Evolutionary conservation across 148 eudicot species (phyloP), one percentile per base, ranked within the genome.

Genomic region (Amaranthus palmeri): DNA sequence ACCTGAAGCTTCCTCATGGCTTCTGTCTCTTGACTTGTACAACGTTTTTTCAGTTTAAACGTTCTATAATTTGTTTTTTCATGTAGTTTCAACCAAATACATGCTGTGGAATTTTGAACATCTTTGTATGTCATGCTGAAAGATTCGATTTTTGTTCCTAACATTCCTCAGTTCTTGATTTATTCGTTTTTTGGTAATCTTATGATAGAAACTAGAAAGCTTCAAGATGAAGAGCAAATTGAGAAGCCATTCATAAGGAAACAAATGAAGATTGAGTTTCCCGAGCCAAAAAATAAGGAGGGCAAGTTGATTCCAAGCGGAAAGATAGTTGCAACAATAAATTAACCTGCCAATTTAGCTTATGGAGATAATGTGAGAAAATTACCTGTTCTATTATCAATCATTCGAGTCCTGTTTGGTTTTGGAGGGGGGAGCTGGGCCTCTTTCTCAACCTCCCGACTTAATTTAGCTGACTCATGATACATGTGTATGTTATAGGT

Each of bases 201-300:
- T 57, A 49, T 72, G 66, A 69, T 77, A 95, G 97, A 91, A 91
- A 86, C 83, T 95, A 77, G 98, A 89, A 77, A 88, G 80, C 97
- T 93, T 75, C 91, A 86, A 81, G 93, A 88, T 17, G 96, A 80
- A 80, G 98, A 95, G 76, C 93, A 81, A 70, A 82, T 95, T 70
- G 97, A 91, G 81, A 95, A 95, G 86, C 97, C 98, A 61, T 95
- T 95, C 76, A 86, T 95, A 73, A 74, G 97, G 72, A 95, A 95
- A 72, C 98, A 95, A n/a, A 89, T 91, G 88, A 95, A 88, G 82
- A 95, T 95, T 63, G 85, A 90, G 76, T 95, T 95, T 72, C 98
- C 98, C 67, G 93, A 91, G 82, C 98, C 90, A 67, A 96, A 96
- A 56, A 51, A 54, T 14, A 89, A 84, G 79, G 97, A 96, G 60